Conservation (phyloP, 2,329 filamentous ascomycete genomes). For the Penicillium capsulatum region DNA sequence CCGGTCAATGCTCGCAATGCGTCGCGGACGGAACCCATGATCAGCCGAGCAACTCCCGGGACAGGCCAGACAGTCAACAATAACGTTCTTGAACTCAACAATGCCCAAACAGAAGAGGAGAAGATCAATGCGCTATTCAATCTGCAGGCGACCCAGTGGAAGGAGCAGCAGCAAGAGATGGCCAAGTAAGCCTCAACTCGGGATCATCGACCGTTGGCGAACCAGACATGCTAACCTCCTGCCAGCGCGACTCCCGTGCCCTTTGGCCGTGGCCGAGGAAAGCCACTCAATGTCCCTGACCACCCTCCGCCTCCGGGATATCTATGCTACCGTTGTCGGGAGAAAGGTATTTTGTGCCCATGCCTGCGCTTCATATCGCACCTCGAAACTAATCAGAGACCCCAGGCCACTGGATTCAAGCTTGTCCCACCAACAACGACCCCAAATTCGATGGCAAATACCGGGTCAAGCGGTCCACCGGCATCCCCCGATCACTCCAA, state of each 20-base stretch:
- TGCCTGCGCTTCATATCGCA: background rate
- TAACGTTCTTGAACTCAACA: constrained; percentile 64
- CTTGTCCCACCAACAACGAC: constrained; percentile 97
- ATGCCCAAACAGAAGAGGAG: constrained; percentile 86
- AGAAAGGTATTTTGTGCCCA: constrained; percentile 61
- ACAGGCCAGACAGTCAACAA: constrained; percentile 45
- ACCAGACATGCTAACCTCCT: constrained; percentile 29
- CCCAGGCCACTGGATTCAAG: constrained; percentile 90
- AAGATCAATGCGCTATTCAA: constrained; percentile 89
- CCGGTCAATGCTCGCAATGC: constrained; percentile 81
- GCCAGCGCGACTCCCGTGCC: constrained; percentile 44
- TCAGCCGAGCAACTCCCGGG: constrained; percentile 33
- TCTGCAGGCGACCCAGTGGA: constrained; percentile 86
- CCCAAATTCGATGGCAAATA: constrained; percentile 92
- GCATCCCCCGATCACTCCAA: constrained; percentile 90
- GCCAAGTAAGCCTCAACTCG: constrained; percentile 59
- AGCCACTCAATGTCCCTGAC: constrained; percentile 69
- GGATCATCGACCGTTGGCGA: background rate
- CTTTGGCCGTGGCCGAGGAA: constrained; percentile 36
- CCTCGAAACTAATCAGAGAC: constrained; percentile 24
- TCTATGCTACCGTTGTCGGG: constrained; percentile 90
- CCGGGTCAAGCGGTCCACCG: constrained; percentile 91
- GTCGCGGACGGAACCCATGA: constrained; percentile 59
- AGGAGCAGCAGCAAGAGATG: constrained; percentile 88
- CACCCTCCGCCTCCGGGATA: constrained; percentile 92